These are phyloP conservation scores for Oryza meyeriana DNA, from an alignment of 176 grass and related monocot genomes.

Conservation along the genomic window DNA sequence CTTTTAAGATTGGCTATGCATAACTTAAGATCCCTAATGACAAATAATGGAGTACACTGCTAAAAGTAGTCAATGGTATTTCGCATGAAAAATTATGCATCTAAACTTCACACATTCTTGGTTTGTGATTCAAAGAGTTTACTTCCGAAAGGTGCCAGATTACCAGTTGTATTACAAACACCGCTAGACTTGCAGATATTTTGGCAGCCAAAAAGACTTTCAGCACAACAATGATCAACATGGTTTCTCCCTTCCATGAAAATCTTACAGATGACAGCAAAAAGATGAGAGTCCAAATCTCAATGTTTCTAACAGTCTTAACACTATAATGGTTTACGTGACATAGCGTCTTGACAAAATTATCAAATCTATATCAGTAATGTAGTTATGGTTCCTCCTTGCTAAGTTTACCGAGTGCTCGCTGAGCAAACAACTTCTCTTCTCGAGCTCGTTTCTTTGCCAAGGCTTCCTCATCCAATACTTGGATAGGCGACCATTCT, in stretches of 20 bases:
- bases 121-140: not conserved
- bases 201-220: not conserved
- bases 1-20: not conserved
- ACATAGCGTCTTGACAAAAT: not conserved
- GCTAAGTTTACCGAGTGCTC: conserved; percentile 10
- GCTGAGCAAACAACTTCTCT: conserved; percentile 18
- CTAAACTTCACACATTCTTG: not conserved
- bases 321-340: not conserved
- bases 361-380: not conserved
- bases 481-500: conserved; percentile 81
- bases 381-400: conserved; percentile 40
- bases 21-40: not conserved
- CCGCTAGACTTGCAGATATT: not conserved
- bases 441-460: conserved; percentile 26
- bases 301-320: not conserved
- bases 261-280: not conserved
- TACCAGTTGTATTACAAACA: not conserved
- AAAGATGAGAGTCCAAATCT: not conserved
- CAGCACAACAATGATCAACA: not conserved
- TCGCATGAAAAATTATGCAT: not conserved
- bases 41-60: not conserved
- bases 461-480: conserved; percentile 74
- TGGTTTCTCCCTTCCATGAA: not conserved
- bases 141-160: not conserved
- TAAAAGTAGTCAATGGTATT: not conserved